Conservation (phyloP, 2,329 filamentous ascomycete species). For the Fusarium anthophilum region DNA sequence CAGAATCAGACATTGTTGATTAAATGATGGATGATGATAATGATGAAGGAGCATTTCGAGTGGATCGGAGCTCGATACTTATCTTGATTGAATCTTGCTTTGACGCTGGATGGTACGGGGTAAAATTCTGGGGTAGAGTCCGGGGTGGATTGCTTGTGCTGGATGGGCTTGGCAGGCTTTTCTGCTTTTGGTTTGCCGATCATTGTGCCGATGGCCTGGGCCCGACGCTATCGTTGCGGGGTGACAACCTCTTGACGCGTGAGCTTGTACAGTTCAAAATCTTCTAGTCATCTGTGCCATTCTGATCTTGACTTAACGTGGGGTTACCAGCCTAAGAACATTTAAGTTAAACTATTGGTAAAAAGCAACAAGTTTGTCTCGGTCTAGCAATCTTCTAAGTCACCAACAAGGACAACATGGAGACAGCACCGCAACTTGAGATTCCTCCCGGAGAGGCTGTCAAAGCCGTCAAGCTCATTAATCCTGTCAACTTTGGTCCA, state of each 20-base stretch:
- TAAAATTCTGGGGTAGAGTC: not conserved
- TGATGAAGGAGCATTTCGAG: not conserved
- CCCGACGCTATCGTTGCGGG: not conserved
- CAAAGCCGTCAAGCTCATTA: slow-evolving; percentile 48
- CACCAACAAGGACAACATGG: not conserved
- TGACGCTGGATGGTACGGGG: not conserved
- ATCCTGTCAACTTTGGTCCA: slow-evolving; percentile 52
- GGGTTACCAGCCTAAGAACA: not conserved
- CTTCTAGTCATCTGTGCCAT: not conserved
- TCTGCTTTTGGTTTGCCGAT: slow-evolving; percentile 2
- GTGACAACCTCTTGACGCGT: not conserved
- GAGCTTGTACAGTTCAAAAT: not conserved
- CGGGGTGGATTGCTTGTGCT: not conserved
- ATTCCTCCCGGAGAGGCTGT: slow-evolving; percentile 18
- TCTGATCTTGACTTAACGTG: not conserved
- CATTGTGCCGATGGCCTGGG: not conserved
- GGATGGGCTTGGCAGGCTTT: slow-evolving; percentile 1
- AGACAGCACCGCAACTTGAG: not conserved
- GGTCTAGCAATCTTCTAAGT: not conserved
- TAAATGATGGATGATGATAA: not conserved
- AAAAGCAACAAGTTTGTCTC: not conserved
- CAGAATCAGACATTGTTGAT: slow-evolving; percentile 28
- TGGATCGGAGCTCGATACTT: slow-evolving; percentile 21
- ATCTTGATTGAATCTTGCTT: slow-evolving; percentile 6
- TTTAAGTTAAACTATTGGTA: not conserved